A percentile compares a stretch with the other conserved stretches of the same genome.
Conservation (phyloP, 495 filamentous ascomycete genomes). For the Viridothelium virens region DNA sequence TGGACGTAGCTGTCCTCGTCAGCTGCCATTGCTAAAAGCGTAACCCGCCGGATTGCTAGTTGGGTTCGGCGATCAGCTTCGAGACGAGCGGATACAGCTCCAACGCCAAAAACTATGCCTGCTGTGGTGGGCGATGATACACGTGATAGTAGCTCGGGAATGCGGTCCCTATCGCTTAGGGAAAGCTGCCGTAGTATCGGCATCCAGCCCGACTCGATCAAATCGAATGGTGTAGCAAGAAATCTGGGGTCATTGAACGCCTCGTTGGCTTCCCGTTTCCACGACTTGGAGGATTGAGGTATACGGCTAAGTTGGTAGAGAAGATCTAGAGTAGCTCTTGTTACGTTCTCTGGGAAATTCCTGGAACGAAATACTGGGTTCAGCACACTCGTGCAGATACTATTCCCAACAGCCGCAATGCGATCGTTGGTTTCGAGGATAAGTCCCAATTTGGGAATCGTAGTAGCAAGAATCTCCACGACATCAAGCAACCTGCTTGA, state of each 20-base stretch:
- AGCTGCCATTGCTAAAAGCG: slow-evolving; percentile 66
- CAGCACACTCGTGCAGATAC: slow-evolving; percentile 76
- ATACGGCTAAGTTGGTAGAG: slow-evolving; percentile 69
- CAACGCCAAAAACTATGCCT: slow-evolving; percentile 95
- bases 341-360: slow-evolving; percentile 79
- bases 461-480: slow-evolving; percentile 65
- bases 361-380: slow-evolving; percentile 77
- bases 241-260: slow-evolving; percentile 86
- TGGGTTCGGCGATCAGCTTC: slow-evolving; percentile 93
- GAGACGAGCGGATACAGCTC: slow-evolving; percentile 83
- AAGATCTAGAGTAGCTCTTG: slow-evolving; percentile 58
- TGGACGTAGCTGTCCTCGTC: slow-evolving; percentile 69
- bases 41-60: slow-evolving; percentile 77
- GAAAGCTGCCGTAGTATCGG: slow-evolving; percentile 75
- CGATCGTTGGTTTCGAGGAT: slow-evolving; percentile 81
- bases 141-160: slow-evolving; percentile 70
- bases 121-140: slow-evolving; percentile 84
- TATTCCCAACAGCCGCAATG: slow-evolving; percentile 63
- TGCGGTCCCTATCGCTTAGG: slow-evolving; percentile 75
- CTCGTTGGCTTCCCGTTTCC: slow-evolving; percentile 88
- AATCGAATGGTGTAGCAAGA: slow-evolving; percentile 55
- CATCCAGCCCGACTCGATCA: slow-evolving; percentile 71
- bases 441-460: slow-evolving; percentile 75
- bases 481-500: slow-evolving; percentile 45
- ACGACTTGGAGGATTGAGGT: slow-evolving; percentile 72